phyloP scores from a whole-genome alignment of 2,329 filamentous ascomycete species.

The Helminthosporium solani region DNA sequence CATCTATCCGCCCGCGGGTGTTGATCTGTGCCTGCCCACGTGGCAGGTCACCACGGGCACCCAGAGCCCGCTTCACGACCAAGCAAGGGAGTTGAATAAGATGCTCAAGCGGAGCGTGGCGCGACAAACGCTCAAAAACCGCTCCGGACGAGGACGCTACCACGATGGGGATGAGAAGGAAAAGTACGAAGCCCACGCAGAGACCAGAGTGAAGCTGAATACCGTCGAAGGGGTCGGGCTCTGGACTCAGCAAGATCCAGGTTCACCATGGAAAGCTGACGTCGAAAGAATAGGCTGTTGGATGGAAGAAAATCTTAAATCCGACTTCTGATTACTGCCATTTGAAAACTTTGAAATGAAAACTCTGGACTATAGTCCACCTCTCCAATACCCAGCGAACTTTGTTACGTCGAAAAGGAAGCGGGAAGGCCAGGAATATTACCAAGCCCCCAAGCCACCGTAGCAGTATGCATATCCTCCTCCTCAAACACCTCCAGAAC shows the following conservation, averaged over 20 bases:
- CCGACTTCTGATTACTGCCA: constrained; percentile 1
- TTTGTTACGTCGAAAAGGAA: background rate
- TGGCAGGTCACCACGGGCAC: constrained; percentile 45
- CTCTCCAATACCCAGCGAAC: background rate
- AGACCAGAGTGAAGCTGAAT: constrained; percentile 19
- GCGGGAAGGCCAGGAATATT: background rate
- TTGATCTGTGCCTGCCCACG: constrained; percentile 43
- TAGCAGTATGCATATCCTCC: background rate
- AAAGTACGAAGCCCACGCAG: constrained; percentile 29
- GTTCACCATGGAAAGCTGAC: constrained; percentile 8
- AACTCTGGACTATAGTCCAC: background rate
- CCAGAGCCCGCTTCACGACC: constrained; percentile 42
- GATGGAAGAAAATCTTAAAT: constrained; percentile 27
- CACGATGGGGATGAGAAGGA: constrained; percentile 29
- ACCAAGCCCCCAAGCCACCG: background rate
- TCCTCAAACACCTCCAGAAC: constrained; percentile 8
- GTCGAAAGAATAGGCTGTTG: constrained; percentile 26
- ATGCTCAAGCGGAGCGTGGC: constrained; percentile 44
- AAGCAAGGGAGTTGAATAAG: constrained; percentile 45
- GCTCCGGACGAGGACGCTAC: constrained; percentile 24
- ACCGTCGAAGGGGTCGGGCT: constrained; percentile 21
- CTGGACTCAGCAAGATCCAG: constrained; percentile 22
- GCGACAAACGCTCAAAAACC: constrained; percentile 29
- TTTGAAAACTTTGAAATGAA: background rate
- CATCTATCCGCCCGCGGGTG: constrained; percentile 45